Evolutionary conservation across 495 filamentous ascomycete genomes (phyloP).

Genomic region (Acidomyces sp.): DNA sequence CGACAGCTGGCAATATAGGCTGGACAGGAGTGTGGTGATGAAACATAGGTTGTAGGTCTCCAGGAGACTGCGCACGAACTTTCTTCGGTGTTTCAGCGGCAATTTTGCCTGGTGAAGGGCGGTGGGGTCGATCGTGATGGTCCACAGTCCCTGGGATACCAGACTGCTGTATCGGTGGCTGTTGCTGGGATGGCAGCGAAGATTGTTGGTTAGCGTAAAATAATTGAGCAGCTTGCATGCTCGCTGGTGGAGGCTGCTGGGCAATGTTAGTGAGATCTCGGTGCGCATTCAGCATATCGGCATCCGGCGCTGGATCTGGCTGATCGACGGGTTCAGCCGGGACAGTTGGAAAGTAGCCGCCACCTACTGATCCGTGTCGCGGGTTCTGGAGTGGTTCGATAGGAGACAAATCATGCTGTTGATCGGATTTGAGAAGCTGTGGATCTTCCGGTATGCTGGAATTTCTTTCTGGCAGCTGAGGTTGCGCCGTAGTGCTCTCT

Average conservation of each 20-base stretch:
- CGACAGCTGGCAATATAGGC: too few relatives aligned
- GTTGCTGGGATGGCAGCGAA: too few relatives aligned
- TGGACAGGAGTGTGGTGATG: too few relatives aligned
- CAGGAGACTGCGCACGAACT: too few relatives aligned
- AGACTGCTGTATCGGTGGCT: conserved; percentile 12
- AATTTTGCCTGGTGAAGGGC: not conserved
- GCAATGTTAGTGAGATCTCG: not conserved
- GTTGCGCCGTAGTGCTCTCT: conserved; percentile 13
- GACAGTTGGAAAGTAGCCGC: conserved; percentile 42
- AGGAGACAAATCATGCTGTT: conserved; percentile 28
- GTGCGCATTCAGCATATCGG: not conserved
- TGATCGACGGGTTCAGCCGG: conserved; percentile 27
- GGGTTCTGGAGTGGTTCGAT: conserved; percentile 24
- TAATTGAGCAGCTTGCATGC: too few relatives aligned
- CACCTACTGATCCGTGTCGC: conserved; percentile 32
- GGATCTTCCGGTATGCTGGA: not conserved
- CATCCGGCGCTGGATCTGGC: conserved; percentile 9
- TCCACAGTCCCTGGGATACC: not conserved
- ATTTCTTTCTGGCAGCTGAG: not conserved
- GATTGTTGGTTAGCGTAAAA: too few relatives aligned
- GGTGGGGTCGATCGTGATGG: not conserved
- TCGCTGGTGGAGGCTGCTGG: conserved; percentile 16
- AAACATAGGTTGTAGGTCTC: too few relatives aligned
- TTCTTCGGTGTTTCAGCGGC: conserved; percentile 4
- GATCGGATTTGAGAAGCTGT: too few relatives aligned